Evolutionary conservation across 2,329 filamentous ascomycete genomes (phyloP).

Genomic region (Hyphodiscus sp.): DNA sequence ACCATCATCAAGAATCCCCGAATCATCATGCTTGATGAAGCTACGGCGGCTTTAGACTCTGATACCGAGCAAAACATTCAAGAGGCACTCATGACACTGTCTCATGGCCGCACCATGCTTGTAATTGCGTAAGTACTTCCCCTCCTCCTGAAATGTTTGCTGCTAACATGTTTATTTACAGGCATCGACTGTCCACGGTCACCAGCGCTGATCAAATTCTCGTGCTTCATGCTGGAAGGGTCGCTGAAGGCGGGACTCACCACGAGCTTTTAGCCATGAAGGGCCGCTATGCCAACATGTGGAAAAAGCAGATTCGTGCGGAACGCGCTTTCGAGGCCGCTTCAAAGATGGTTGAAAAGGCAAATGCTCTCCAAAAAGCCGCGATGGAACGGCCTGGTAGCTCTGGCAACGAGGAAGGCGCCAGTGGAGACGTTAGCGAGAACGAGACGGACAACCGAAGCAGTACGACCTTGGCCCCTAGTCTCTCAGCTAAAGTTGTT

Average conservation of each 20-base stretch:
- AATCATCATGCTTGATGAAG: constrained; percentile 90
- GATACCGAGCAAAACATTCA: constrained; percentile 94
- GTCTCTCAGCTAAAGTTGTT: constrained; percentile 11
- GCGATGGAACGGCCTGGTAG: constrained; percentile 24
- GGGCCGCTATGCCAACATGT: constrained; percentile 75
- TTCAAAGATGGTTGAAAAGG: constrained; percentile 23
- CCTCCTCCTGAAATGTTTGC: constrained; percentile 59
- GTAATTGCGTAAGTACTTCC: constrained; percentile 72
- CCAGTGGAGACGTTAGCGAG: constrained; percentile 25
- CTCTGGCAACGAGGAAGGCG: constrained; percentile 21
- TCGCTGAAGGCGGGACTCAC: constrained; percentile 74
- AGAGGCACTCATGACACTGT: constrained; percentile 73
- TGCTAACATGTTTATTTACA: constrained; percentile 67
- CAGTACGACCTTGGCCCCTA: constrained; percentile 10
- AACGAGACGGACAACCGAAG: constrained; percentile 23
- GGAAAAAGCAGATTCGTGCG: constrained; percentile 80
- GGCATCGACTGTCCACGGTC: constrained; percentile 73
- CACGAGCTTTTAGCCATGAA: constrained; percentile 63
- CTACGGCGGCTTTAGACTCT: constrained; percentile 84
- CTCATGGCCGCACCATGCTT: constrained; percentile 81
- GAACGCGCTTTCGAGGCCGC: constrained; percentile 62
- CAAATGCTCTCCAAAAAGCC: constrained; percentile 25
- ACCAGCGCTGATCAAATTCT: constrained; percentile 87
- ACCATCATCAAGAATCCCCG: constrained; percentile 88
- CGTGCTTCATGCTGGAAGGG: constrained; percentile 70